phyloP scores from a whole-genome alignment of 495 filamentous ascomycete genomes.

The Penicillium lagena region DNA sequence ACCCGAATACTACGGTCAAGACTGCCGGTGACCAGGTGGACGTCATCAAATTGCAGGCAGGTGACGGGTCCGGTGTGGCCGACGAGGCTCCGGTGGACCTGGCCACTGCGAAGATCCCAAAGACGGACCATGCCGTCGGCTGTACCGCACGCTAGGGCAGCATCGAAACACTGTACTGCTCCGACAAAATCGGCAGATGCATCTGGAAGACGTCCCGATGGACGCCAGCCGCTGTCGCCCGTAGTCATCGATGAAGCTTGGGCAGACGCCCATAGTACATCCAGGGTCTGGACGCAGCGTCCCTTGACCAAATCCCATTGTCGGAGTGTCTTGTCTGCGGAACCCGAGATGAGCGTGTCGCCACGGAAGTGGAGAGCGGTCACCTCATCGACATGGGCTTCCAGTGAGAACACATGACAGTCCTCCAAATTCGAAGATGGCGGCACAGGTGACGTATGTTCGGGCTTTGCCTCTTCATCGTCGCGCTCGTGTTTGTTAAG shows the following conservation, averaged over 20 bases:
- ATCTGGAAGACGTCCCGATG: constrained; percentile 54
- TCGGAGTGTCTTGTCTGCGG: constrained; percentile 91
- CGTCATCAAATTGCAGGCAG: constrained; percentile 92
- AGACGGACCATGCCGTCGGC: constrained; percentile 96
- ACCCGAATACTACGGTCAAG: constrained; percentile 90
- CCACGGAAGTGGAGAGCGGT: constrained; percentile 87
- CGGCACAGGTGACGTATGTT: constrained; percentile 46
- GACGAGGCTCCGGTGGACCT: constrained; percentile 92
- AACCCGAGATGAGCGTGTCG: constrained; percentile 88
- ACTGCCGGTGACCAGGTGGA: constrained; percentile 92
- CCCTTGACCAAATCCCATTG: constrained; percentile 98
- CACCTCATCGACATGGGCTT: constrained; percentile 89
- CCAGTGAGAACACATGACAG: constrained; percentile 78
- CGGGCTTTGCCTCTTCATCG: constrained; percentile 54
- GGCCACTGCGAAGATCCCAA: constrained; percentile 94
- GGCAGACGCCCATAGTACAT: constrained; percentile 97
- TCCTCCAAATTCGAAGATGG: constrained; percentile 73
- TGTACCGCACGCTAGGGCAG: constrained; percentile 94
- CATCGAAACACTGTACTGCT: constrained; percentile 92
- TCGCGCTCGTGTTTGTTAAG: constrained; percentile 59
- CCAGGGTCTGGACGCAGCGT: constrained; percentile 92
- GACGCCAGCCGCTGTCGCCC: constrained; percentile 47
- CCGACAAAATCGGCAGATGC: constrained; percentile 87
- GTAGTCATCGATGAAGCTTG: constrained; percentile 72
- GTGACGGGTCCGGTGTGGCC: constrained; percentile 96